Evolutionary conservation across 2,329 filamentous ascomycete species (phyloP).

Genomic region (Geosmithia putterillii): DNA sequence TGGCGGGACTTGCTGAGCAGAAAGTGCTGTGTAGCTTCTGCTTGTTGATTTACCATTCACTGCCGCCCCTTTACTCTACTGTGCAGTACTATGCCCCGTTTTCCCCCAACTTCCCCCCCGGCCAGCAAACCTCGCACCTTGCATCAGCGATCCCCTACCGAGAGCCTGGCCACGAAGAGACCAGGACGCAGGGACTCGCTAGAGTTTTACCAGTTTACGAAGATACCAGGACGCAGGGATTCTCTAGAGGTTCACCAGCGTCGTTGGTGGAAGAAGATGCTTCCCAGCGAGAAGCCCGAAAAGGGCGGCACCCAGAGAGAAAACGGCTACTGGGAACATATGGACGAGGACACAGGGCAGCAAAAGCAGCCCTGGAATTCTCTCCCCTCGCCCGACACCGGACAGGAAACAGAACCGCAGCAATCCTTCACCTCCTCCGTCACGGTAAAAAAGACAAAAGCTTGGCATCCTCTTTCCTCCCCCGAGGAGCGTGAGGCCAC

Average conservation of each 20-base stretch:
- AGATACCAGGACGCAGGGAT: background rate
- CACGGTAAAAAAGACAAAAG: too few species aligned
- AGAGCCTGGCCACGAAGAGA: background rate
- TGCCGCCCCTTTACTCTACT: too few species aligned
- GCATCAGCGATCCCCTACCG: background rate
- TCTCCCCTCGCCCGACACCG: too few species aligned
- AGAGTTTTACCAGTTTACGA: too few species aligned
- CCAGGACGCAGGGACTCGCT: background rate
- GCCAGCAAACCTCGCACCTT: background rate
- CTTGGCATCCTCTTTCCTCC: too few species aligned
- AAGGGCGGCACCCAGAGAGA: constrained; percentile 33
- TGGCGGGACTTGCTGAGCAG: too few species aligned
- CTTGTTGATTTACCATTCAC: background rate
- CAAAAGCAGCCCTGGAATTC: too few species aligned
- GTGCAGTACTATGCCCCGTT: background rate
- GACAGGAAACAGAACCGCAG: too few species aligned
- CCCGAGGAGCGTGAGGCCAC: background rate
- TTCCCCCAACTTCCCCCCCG: background rate
- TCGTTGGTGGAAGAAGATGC: constrained; percentile 29
- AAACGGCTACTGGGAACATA: constrained; percentile 13
- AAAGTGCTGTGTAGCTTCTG: background rate
- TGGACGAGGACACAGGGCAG: background rate
- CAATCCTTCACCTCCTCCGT: too few species aligned
- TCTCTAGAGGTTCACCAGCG: too few species aligned
- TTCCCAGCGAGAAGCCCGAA: constrained; percentile 36